These are phyloP conservation scores for Endothia cerciana DNA, from an alignment of 2,329 filamentous ascomycete species.

Conservation along the genomic window DNA sequence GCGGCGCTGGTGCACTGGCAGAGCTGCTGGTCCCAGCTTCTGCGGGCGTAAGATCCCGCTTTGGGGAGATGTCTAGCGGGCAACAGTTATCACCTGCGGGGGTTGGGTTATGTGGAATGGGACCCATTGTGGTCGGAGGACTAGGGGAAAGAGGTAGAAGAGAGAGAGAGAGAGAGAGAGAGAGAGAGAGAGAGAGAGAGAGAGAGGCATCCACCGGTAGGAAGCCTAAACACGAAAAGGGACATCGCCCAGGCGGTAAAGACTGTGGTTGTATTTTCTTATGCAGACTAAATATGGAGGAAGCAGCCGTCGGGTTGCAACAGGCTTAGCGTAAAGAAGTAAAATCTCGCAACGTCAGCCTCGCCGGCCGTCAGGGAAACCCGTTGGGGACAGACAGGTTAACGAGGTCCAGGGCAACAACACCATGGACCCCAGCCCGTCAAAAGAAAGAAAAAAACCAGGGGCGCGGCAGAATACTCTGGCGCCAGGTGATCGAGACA, in stretches of 20 bases:
- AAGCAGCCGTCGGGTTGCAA: not conserved
- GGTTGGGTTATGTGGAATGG: too few species aligned
- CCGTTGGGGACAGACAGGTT: not conserved
- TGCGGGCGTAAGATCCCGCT: not conserved
- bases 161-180: too few species aligned
- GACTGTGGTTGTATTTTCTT: slow-evolving; percentile 30
- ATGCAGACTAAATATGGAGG: not conserved
- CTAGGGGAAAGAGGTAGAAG: too few species aligned
- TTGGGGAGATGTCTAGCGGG: not conserved
- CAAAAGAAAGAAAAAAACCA: not conserved
- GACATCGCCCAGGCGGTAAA: slow-evolving; percentile 11
- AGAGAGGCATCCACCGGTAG: not conserved
- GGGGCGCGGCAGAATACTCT: not conserved
- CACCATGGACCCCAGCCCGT: not conserved
- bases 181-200: not conserved
- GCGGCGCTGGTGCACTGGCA: too few species aligned
- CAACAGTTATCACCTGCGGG: not conserved
- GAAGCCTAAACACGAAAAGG: not conserved
- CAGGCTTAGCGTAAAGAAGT: slow-evolving; percentile 1
- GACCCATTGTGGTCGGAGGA: too few species aligned
- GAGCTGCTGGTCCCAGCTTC: not conserved
- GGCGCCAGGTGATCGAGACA: not conserved
- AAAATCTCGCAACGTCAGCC: not conserved
- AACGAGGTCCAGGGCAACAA: not conserved
- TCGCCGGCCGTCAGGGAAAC: not conserved